Evolutionary conservation across 2,329 filamentous ascomycete genomes (phyloP), one percentile per base, ranked within the genome.

Genomic region (Fusarium dimerum): DNA sequence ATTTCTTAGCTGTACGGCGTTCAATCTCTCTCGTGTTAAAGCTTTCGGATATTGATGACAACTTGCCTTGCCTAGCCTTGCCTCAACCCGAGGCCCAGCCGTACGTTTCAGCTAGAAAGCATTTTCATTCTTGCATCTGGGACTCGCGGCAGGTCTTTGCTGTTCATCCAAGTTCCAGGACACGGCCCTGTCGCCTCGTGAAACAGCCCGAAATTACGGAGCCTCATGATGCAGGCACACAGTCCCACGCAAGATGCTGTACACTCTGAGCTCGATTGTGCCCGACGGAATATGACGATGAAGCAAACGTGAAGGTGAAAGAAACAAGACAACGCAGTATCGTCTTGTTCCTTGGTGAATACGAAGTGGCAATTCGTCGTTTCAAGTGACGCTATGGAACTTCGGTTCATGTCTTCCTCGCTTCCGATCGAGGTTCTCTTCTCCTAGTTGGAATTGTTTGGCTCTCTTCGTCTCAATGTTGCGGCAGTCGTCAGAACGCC

Each of bases 331-430:
- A 20, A 29, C 38, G 32, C 46, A 36, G 40, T 55, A 50, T 43
- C 32, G 30, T 50, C 45, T 30, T 40, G 54, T 52, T 30, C 16
- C 18, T 26, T 26, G 4, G 20, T 7, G 43, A 44, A 56, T 56
- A 56, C 61, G 56, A 62, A 54, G 63, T 66, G 63, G 63, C 63
- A 47, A 44, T 54, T 56, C 4, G 44, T 47, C 52, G 57, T 51
- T 48, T 55, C 47, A 42, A 48, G 47, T 45, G 50, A 49, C 40
- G 32, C 48, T 45, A 26, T 20, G 46, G 51, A 51, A 49, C 46
- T 26, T 47, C 48, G 30, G 17, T 6, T 48, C 50, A 43, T 50
- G 29, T 45, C 54, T 17, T 46, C 49, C 43, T 51, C 45, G 20
- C 15, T 54, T 52, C 45, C 45, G 34, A 36, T 43, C 48, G 51